Evolutionary conservation across 352 stramenopile species (phyloP), one percentile per base, ranked within the genome.

Genomic region (Globisporangium abappressorium): DNA sequence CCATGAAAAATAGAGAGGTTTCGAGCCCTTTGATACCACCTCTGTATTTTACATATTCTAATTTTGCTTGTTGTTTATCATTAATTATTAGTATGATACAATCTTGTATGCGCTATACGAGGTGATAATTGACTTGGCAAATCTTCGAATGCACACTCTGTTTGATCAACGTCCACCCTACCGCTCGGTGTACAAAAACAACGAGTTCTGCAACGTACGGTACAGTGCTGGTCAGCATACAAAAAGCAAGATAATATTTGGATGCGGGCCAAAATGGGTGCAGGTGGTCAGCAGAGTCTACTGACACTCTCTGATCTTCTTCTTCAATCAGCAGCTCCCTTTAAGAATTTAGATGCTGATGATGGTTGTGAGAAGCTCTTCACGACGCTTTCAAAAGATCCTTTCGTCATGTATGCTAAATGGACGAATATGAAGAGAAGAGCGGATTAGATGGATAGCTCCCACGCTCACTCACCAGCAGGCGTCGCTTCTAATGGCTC

Each of bases 231-330:
- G 9, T n/a, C 1, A 11, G 22, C 24, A 36, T 57, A 57, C 22
- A 36, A 36, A 34, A n/a, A 34, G 2, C 24, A 57, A 34, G 51
- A 8, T 3, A 57, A n/a, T 9, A 7, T 6, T 18, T 51, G 43
- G 43, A 51, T 47, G 14, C 11, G 12, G 43, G 43, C 36, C 51
- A 28, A 57, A 57, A 34, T n/a, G 22, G 22, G 51, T 34, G 51
- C 51, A 22, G 24, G 51, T 57, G 51, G 51, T 57, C 51, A 57
- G 51, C n/a, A 34, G 8, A 30, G 49, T 30, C 41, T 11, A 33
- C 49, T 57, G n/a, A 33, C 49, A 18, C 47, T 55, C 24, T 55
- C 47, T 55, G n/a, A 56, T 56, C n/a, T 18, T 56, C 49, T 11
- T 55, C 47, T 30, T 11, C n/a, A 30, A 22, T 14, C 38, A 47